A percentile compares a stretch with the other conserved stretches of the same genome.
Evolutionary conservation across 805 yeast genomes (phyloP).

Genomic region (Candida loeiensis): DNA sequence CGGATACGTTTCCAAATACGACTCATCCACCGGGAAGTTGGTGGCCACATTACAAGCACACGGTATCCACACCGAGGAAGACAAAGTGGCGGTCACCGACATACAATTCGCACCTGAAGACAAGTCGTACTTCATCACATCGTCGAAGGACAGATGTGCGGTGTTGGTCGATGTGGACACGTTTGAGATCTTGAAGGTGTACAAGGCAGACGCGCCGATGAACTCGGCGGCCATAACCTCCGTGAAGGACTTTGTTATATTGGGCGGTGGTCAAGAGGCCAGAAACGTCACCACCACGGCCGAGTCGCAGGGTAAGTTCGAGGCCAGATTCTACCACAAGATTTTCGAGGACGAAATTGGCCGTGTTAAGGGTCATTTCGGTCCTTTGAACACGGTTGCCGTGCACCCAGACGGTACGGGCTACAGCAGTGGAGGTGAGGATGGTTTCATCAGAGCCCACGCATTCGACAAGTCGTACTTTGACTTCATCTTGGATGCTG

Average conservation of each 20-base stretch:
- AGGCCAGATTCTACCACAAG: conserved; percentile 93
- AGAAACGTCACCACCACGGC: conserved; percentile 97
- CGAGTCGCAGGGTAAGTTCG: conserved; percentile 90
- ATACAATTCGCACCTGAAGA: conserved; percentile 81
- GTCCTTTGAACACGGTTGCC: conserved; percentile 93
- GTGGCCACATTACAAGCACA: conserved; percentile 61
- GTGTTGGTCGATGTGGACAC: conserved; percentile 74
- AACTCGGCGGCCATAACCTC: conserved; percentile 96
- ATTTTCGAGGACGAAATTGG: conserved; percentile 95
- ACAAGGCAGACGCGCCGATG: conserved; percentile 86
- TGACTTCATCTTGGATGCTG: conserved; percentile 85
- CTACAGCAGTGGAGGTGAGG: conserved; percentile 98
- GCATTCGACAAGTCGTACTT: conserved; percentile 88
- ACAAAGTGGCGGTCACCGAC: conserved; percentile 60
- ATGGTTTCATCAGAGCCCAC: conserved; percentile 93
- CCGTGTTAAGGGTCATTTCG: conserved; percentile 97
- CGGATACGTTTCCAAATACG: conserved; percentile 79
- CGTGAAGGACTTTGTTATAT: conserved; percentile 80
- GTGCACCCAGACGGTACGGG: conserved; percentile 92
- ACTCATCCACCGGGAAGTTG: conserved; percentile 70
- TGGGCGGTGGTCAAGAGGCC: conserved; percentile 99
- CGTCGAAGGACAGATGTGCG: conserved; percentile 89
- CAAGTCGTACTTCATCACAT: conserved; percentile 82
- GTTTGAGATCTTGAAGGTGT: conserved; percentile 67
- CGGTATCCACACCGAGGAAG: conserved; percentile 55